phyloP scores from a whole-genome alignment of 192 early-diverging fungal genomes.

The Rhizophlyctis rosea region DNA sequence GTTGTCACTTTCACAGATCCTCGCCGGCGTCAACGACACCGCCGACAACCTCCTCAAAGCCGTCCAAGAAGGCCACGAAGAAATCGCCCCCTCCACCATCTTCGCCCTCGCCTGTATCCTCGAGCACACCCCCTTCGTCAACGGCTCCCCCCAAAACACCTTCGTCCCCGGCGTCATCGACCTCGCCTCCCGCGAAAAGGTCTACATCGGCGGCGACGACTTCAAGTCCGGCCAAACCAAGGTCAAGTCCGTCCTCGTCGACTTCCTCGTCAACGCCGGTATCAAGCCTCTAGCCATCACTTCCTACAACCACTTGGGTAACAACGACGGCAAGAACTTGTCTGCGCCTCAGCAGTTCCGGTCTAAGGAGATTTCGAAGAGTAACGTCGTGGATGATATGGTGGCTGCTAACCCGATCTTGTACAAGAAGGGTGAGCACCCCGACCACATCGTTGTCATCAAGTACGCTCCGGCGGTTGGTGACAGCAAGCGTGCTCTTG shows the following conservation, averaged over 20 bases:
- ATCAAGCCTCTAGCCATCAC: constrained; percentile 98
- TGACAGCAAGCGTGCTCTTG: constrained; percentile 96
- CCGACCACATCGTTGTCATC: constrained; percentile 92
- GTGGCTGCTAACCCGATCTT: constrained; percentile 90
- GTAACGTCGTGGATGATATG: constrained; percentile 99
- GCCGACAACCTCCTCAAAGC: constrained; percentile 86
- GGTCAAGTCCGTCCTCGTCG: constrained; percentile 97
- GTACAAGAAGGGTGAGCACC: constrained; percentile 76
- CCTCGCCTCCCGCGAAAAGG: constrained; percentile 82
- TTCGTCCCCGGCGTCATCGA: constrained; percentile 94
- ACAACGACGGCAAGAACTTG: constrained; percentile 99
- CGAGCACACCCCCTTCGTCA: constrained; percentile 95
- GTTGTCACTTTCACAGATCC: constrained; percentile 40
- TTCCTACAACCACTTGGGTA: constrained; percentile 97
- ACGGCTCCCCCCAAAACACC: constrained; percentile 99
- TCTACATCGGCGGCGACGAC: constrained; percentile 97
- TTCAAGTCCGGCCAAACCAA: constrained; percentile 99
- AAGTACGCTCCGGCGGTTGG: constrained; percentile 97
- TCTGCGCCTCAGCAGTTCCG: constrained; percentile 97
- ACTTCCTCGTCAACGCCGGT: constrained; percentile 97
- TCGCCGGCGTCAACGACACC: constrained; percentile 94
- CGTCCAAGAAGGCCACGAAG: constrained; percentile 77
- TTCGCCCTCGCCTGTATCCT: constrained; percentile 96
- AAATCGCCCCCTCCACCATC: constrained; percentile 93
- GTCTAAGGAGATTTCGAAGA: constrained; percentile 99